Conservation (phyloP, 306 rosid genomes). For the Ochetophila trinervis region DNA sequence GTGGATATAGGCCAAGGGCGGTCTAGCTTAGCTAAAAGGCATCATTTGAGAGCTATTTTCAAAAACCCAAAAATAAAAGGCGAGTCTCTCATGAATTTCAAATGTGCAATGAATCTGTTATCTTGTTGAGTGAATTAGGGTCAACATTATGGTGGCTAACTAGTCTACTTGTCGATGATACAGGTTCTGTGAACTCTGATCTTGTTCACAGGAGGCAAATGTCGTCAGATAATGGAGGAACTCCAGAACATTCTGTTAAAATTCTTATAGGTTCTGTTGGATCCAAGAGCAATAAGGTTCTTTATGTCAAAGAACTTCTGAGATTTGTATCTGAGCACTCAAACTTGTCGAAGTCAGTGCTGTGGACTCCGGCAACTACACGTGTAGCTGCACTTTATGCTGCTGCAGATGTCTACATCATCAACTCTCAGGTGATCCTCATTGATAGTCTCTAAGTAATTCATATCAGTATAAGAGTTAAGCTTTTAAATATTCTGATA, state of each 20-base stretch:
- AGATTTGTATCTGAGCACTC: constrained; percentile 55
- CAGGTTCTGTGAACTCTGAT: constrained; percentile 32
- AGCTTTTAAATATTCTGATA: no score
- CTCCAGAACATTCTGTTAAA: constrained; percentile 39
- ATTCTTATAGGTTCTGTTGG: constrained; percentile 87
- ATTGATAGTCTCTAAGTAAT: constrained; percentile 1
- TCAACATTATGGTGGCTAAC: constrained; percentile 17
- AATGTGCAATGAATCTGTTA: constrained; percentile 20
- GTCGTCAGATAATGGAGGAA: constrained; percentile 31
- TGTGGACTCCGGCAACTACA: constrained; percentile 85
- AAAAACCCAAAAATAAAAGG: constrained; percentile 40
- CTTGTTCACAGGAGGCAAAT: constrained; percentile 34
- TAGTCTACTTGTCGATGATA: constrained; percentile 29
- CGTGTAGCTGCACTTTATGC: constrained; percentile 80
- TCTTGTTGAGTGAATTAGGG: constrained; percentile 30
- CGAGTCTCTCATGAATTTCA: constrained; percentile 30
- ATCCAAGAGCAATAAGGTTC: constrained; percentile 88
- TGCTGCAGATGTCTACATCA: constrained; percentile 88
- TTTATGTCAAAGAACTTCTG: constrained; percentile 62
- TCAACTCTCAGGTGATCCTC: constrained; percentile 79
- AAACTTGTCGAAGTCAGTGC: constrained; percentile 68
- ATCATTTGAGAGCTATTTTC: constrained; percentile 52
- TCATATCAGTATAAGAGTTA: not conserved
- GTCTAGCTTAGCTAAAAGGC: constrained; percentile 46
- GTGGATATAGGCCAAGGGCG: constrained; percentile 29